These are phyloP conservation scores for Moesziomyces parantarcticus DNA, from an alignment of 1,284 basidiomycete genomes.

Conservation along the genomic window DNA sequence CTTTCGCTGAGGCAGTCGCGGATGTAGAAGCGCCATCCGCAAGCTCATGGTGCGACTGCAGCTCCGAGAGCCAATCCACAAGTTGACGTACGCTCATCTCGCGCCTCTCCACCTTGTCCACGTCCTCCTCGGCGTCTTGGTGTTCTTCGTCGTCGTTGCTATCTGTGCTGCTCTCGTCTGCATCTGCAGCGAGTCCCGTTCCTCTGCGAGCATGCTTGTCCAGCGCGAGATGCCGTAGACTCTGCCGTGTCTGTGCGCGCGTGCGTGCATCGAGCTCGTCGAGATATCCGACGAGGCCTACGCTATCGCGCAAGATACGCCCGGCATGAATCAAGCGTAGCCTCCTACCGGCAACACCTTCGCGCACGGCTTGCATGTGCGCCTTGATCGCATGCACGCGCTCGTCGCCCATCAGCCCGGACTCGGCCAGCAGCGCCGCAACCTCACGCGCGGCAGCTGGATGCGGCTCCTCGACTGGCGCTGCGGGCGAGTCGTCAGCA, in stretches of 20 bases:
- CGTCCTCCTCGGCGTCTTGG: background rate
- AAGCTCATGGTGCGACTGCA: background rate
- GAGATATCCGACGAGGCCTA: constrained; percentile 47
- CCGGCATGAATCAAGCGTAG: constrained; percentile 54
- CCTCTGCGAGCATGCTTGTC: background rate
- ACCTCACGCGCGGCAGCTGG: constrained; percentile 2
- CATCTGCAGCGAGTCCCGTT: background rate
- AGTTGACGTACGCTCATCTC: constrained; percentile 25
- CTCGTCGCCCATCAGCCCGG: constrained; percentile 26
- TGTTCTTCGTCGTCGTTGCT: background rate
- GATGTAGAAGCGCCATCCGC: background rate
- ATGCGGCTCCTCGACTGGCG: too few species aligned
- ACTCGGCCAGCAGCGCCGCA: background rate
- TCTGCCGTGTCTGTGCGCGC: constrained; percentile 21
- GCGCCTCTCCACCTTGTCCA: constrained; percentile 13
- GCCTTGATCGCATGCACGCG: constrained; percentile 14
- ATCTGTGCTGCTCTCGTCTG: constrained; percentile 2
- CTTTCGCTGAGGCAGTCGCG: constrained; percentile 1
- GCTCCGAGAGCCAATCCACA: constrained; percentile 9
- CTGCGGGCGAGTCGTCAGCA: background rate
- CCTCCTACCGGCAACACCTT: constrained; percentile 7
- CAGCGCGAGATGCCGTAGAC: constrained; percentile 18
- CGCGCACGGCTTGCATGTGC: constrained; percentile 1
- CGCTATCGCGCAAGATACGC: constrained; percentile 42
- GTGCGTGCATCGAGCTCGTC: constrained; percentile 36